These are phyloP conservation scores for Dryas alaskensis DNA, from an alignment of 306 rosid genomes.

Conservation along the genomic window DNA sequence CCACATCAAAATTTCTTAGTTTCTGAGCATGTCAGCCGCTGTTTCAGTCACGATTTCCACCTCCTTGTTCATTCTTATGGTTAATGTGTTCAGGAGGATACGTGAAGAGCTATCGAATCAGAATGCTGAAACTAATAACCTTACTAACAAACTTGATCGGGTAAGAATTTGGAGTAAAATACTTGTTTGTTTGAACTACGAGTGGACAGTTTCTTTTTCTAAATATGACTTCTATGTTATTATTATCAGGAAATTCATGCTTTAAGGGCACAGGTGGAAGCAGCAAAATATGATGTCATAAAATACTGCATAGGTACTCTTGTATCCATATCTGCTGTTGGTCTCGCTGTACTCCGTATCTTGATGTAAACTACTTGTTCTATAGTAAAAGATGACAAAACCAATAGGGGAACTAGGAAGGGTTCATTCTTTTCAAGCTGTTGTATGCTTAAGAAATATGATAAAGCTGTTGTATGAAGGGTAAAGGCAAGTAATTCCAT, in stretches of 20 bases:
- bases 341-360: constrained; percentile 85
- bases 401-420: constrained; percentile 10
- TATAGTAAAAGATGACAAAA: constrained; percentile 23
- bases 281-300: constrained; percentile 92
- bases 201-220: not conserved
- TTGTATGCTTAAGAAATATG: constrained; percentile 22
- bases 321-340: constrained; percentile 92
- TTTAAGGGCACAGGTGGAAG: constrained; percentile 85
- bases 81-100: constrained; percentile 64
- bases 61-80: not conserved
- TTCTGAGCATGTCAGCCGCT: constrained; percentile 7
- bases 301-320: constrained; percentile 97
- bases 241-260: constrained; percentile 77
- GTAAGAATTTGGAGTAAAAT: constrained; percentile 37
- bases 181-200: not conserved
- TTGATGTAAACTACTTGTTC: constrained; percentile 48
- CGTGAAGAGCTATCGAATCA: constrained; percentile 85
- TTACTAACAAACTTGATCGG: constrained; percentile 89
- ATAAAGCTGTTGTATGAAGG: not conserved
- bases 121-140: constrained; percentile 78
- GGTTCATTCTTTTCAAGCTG: constrained; percentile 30
- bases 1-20: not conserved
- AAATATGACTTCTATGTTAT: not conserved
- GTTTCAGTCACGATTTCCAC: constrained; percentile 5
- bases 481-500: constrained; percentile 1